Base-by-base conservation (phyloP, 108 stramenopile genomes). In the Thalassiosira profunda region DNA sequence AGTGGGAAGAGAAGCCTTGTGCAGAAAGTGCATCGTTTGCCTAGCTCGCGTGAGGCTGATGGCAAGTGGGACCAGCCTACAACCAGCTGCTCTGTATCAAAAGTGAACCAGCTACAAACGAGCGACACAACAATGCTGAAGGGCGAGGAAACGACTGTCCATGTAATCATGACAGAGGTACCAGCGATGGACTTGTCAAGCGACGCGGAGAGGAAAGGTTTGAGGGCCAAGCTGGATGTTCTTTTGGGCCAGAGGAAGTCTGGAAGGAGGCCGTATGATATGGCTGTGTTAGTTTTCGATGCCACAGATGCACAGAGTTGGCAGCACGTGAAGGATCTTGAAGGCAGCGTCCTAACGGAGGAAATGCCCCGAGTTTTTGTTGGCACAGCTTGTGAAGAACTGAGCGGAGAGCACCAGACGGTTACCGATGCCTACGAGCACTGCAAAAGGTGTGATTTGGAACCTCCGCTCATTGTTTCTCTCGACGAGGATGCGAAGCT, bases 151-250 rank as follows among this genome's bases (percentile, higher is more conserved):
- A 59, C 84, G 57, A 68, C 67, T 15, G 82, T 84, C 5, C 91
- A 92, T 59, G 37, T 88, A n/a, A 63, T 92, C 35, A 68, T 89
- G 34, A 92, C 91, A 1, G 83, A 89, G 33, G 72, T 92, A 18
- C 88, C 87, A 24, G 64, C 71, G 23, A 67, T 51, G 8, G 73
- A 80, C n/a, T 45, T 56, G 3, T 63, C 71, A 36, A 83, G 67
- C 29, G 71, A 62, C 31, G 47, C 42, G 0, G 53, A 72, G 34
- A 67, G 46, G 37, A 67, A 2, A 42, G 36, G 40, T 46, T 18
- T 60, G 47, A 61, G 61, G 26, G 61, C 62, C 28, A 68, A 81
- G 48, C 10, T 87, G 21, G 44, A 38, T 33, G 29, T 53, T 29
- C 69, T 87, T 26, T 62, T 87, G 47, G 42, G 25, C 9, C 33